Percentiles rank a stretch among this genome's conserved stretches.
These are phyloP conservation scores for Cryptococcus sp. DNA, from an alignment of 1,284 basidiomycete genomes.

Conservation along the genomic window DNA sequence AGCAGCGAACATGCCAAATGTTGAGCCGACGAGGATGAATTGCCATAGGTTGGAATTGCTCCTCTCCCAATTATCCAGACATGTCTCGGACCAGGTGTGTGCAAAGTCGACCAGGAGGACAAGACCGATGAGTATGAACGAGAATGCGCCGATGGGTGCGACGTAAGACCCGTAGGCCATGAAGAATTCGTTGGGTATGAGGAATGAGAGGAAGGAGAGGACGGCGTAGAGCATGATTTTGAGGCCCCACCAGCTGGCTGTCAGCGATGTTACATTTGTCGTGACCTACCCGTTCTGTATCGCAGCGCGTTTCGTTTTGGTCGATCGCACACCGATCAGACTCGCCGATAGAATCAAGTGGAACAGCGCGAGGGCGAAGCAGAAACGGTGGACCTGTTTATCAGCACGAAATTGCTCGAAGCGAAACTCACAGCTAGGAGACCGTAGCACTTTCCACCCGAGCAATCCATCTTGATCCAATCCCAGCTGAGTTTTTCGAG, in stretches of 20 bases:
- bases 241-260: constrained; percentile 91
- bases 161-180: constrained; percentile 82
- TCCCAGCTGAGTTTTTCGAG: constrained; percentile 93
- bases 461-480: constrained; percentile 98
- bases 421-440: constrained; percentile 79
- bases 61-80: constrained; percentile 92
- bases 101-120: constrained; percentile 98
- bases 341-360: constrained; percentile 77
- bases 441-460: constrained; percentile 90
- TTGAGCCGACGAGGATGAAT: constrained; percentile 93
- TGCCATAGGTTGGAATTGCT: constrained; percentile 89
- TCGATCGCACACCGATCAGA: constrained; percentile 85
- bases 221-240: constrained; percentile 84
- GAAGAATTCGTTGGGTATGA: constrained; percentile 62
- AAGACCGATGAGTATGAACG: constrained; percentile 94
- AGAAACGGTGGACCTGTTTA: constrained; percentile 88
- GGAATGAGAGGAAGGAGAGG: constrained; percentile 84
- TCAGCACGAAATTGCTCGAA: not conserved
- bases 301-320: constrained; percentile 84
- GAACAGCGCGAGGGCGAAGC: constrained; percentile 89
- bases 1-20: constrained; percentile 80
- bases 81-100: constrained; percentile 96
- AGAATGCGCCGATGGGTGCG: constrained; percentile 82
- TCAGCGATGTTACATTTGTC: not conserved
- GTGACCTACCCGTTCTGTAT: constrained; percentile 87